These are phyloP conservation scores for Helotiales sp. DNA, from an alignment of 2,329 filamentous ascomycete species.

Conservation along the genomic window DNA sequence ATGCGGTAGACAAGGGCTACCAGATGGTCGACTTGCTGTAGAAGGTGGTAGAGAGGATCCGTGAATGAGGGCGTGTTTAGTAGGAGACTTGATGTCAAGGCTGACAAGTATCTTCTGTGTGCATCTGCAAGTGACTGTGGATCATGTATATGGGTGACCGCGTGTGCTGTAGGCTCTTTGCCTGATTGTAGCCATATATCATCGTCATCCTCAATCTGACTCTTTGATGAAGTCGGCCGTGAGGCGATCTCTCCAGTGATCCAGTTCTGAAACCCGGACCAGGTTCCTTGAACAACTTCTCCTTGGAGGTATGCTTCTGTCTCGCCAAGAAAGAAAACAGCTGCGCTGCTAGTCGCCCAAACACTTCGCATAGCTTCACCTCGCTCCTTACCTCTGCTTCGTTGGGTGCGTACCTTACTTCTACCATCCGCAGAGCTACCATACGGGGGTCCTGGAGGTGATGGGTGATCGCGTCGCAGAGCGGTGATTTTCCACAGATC, in stretches of 20 bases:
- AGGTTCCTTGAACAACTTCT: slow-evolving; percentile 80
- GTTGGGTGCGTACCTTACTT: slow-evolving; percentile 58
- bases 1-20: slow-evolving; percentile 75
- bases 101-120: slow-evolving; percentile 73
- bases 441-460: slow-evolving; percentile 64
- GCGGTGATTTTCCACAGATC: slow-evolving; percentile 84
- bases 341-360: slow-evolving; percentile 87
- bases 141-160: slow-evolving; percentile 56
- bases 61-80: slow-evolving; percentile 66
- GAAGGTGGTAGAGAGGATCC: slow-evolving; percentile 62
- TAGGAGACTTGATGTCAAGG: slow-evolving; percentile 65
- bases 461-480: slow-evolving; percentile 74
- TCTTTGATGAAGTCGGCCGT: slow-evolving; percentile 17
- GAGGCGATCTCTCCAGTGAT: slow-evolving; percentile 44
- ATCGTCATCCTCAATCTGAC: slow-evolving; percentile 31
- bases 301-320: slow-evolving; percentile 87
- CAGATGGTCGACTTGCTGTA: slow-evolving; percentile 78
- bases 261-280: slow-evolving; percentile 79
- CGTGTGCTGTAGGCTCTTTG: slow-evolving; percentile 21
- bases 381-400: slow-evolving; percentile 63
- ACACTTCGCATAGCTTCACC: slow-evolving; percentile 72
- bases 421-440: slow-evolving; percentile 62
- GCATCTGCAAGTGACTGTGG: slow-evolving; percentile 81
- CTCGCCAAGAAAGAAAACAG: slow-evolving; percentile 86
- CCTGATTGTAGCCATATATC: slow-evolving; percentile 45